These are phyloP conservation scores for Penicillium occitanis DNA, from an alignment of 2,329 filamentous ascomycete species.

Conservation along the genomic window DNA sequence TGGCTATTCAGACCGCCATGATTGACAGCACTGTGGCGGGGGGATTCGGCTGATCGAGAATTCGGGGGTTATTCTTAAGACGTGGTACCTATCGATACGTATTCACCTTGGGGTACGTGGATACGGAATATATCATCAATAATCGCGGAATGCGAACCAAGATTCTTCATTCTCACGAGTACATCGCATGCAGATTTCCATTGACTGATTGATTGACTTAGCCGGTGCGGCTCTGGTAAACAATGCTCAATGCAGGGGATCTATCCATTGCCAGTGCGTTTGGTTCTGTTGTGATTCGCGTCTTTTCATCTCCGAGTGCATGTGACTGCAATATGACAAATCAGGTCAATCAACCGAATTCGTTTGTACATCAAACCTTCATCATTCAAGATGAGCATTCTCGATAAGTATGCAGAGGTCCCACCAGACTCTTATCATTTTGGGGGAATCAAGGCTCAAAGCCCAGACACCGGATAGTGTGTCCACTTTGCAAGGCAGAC, in stretches of 20 bases:
- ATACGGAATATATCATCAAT: not conserved
- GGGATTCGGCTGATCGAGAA: constrained; percentile 9
- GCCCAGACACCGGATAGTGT: not conserved
- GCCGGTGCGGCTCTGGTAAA: constrained; percentile 10
- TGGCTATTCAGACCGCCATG: constrained; percentile 2
- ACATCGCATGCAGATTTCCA: not conserved
- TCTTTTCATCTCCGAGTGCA: constrained; percentile 7
- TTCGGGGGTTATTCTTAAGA: not conserved
- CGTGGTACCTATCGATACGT: not conserved
- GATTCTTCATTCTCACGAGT: not conserved
- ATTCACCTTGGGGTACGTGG: not conserved
- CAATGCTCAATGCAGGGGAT: constrained; percentile 13
- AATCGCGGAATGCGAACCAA: not conserved
- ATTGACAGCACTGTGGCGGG: not conserved
- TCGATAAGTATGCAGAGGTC: not conserved
- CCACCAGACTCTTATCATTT: not conserved
- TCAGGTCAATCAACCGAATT: not conserved
- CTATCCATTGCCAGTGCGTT: constrained; percentile 3
- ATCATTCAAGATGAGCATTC: not conserved
- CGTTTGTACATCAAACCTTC: not conserved
- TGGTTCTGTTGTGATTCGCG: not conserved
- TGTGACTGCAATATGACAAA: constrained; percentile 8
- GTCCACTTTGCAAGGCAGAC: constrained; percentile 5
- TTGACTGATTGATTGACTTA: not conserved
- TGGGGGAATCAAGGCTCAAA: not conserved